Evolutionary conservation across 2,329 filamentous ascomycete genomes (phyloP), one percentile per base, ranked within the genome.

Genomic region (Ceratocystis papillata): DNA sequence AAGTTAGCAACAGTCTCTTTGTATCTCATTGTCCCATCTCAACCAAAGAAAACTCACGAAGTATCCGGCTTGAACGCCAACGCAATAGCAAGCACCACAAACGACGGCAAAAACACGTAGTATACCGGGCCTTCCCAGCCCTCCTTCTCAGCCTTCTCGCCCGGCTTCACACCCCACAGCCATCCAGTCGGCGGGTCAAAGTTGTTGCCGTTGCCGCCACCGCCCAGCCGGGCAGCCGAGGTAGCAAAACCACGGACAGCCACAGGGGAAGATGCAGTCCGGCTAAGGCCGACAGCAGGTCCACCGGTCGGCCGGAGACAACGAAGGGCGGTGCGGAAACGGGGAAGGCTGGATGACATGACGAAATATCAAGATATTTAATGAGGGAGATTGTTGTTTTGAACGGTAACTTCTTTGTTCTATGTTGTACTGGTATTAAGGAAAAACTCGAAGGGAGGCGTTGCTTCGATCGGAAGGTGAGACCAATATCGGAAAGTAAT

Each of bases 41-140:
- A 45, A 28, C 5, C 63, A 62, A 64, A 68, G 67, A 48, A 66
- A 69, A 90, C 92, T 80, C 82, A 99, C 94, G 90, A 96, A 70
- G 93, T 97, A 82, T 99, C 94, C 64, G 94, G 94, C 86, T 97
- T 97, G 76, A 94, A 97, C 69, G 90, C 90, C 79, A 96, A 90
- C 70, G 88, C 90, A 70, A 96, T 80, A 69, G 83, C 85, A 65
- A 86, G 87, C 70, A 90, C 80, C 33, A 85, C 77, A 73, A 96
- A 78, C 73, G 86, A 87, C 65, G 89, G 90, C 75, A 87, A 88
- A 77, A 96, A 91, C 62, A 92, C 91, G 75, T 89, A 89, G 75
- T 87, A 87, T 80, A 88, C 92, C 66, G 91, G 78, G 70, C 81
- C 85, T 82, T 99, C 94, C 94, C 94, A 99, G 64, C 93, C 94